Conservation (phyloP, 164 flowering plant genomes). For the Dillenia suffruticosa region DNA sequence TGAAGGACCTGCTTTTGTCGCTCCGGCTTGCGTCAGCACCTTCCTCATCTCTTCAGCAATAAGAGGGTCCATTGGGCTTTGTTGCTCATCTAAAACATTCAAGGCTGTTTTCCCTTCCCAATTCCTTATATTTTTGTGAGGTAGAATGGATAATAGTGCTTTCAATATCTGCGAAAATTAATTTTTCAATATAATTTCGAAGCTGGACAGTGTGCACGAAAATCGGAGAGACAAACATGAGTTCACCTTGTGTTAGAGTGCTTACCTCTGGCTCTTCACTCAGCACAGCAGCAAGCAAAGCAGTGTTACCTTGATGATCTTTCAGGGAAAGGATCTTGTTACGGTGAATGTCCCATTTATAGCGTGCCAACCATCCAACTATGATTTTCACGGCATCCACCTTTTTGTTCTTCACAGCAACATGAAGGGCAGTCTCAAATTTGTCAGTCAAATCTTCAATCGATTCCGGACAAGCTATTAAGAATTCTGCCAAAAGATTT, state of each 20-base stretch:
- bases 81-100: background rate
- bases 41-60: background rate
- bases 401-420: conserved; percentile 7
- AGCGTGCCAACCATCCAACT: background rate
- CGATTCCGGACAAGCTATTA: conserved; percentile 12
- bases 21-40: background rate
- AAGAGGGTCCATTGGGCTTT: background rate
- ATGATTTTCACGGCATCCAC: conserved; percentile 9
- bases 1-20: background rate
- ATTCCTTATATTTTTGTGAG: background rate
- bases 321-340: conserved; percentile 6
- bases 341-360: background rate
- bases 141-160: background rate
- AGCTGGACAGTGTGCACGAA: too few species aligned
- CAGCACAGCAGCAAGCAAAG: conserved; percentile 6
- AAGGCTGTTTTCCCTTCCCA: conserved; percentile 2
- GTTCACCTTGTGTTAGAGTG: background rate
- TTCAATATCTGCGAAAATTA: conserved; percentile 1
- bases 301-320: conserved; percentile 23
- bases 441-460: conserved; percentile 17
- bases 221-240: too few species aligned
- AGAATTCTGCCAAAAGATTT: conserved; percentile 8
- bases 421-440: conserved; percentile 23
- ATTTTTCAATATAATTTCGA: too few species aligned
- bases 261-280: conserved; percentile 8